Evolutionary conservation across 306 rosid species (phyloP), one percentile per base, ranked within the genome.

Genomic region (Cercis canadensis): DNA sequence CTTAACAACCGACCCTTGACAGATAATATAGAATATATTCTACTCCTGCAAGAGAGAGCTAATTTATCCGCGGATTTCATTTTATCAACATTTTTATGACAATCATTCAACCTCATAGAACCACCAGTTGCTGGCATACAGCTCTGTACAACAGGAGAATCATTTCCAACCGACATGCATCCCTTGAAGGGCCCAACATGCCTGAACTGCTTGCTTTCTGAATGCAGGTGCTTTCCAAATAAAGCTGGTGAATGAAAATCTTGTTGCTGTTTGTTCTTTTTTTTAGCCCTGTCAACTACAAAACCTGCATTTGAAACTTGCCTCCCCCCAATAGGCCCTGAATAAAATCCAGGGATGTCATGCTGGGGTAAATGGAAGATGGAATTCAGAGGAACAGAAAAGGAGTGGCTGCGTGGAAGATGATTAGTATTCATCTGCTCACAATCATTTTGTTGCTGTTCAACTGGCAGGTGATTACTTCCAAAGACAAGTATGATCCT

Each of bases 401-500:
- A 79, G 10, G 90, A 86, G 62, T 24, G 65, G 46, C 78, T 50
- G 65, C 83, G 87, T 13, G 74, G 52, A 8, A 72, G 78, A 82
- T 55, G 62, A 44, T 57, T 77, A 16, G 57, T 5, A 67, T 57
- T 74, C 52, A 33, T 13, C 11, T 18, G 45, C 44, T 71, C 69
- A 15, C 36, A 65, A 39, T 52, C 78, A 50, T 21, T 8, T 33
- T 57, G 62, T 53, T 45, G 70, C 19, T 65, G 70, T 49, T 57
- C 46, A 51, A 36, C 63, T 17, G 76, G 76, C 41, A 65, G 40
- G 39, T 71, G 85, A 59, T 51, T 41, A 64, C 52, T 80, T 66
- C 87, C 89, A 70, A 86, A 89, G 36, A 86, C 84, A 67, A 67
- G 52, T 33, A 89, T 82, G 75, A 91, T 83, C 75, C 96, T 89